Percentiles rank a stretch among this genome's conserved stretches.
Evolutionary conservation across 2,329 filamentous ascomycete species (phyloP).

Genomic region (Zymoseptoria brevis): DNA sequence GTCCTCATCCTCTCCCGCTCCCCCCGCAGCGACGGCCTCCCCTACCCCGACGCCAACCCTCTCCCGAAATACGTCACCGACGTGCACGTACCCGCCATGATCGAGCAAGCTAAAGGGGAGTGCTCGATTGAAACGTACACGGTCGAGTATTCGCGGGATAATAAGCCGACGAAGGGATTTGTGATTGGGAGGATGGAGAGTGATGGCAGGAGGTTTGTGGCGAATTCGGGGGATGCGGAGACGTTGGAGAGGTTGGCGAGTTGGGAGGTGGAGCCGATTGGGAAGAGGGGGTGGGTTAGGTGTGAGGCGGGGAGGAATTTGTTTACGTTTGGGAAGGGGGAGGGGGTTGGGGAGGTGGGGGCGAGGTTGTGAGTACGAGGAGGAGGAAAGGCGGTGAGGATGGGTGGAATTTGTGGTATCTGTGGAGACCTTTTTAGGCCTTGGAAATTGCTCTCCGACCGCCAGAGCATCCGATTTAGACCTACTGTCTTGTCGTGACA

Average conservation of each 20-base stretch:
- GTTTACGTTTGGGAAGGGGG: slow-evolving; percentile 25
- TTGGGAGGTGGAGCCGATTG: slow-evolving; percentile 41
- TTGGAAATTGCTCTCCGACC: too few relatives aligned
- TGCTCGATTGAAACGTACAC: slow-evolving; percentile 55
- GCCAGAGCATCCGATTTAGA: too few relatives aligned
- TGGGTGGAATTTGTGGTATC: too few relatives aligned
- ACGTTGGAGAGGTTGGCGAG: slow-evolving; percentile 42
- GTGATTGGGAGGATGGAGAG: slow-evolving; percentile 46
- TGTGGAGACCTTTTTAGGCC: too few relatives aligned
- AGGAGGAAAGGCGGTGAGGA: too few relatives aligned
- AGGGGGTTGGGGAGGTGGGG: not conserved
- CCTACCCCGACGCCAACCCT: slow-evolving; percentile 43
- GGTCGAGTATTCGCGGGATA: slow-evolving; percentile 48
- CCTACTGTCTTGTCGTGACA: too few relatives aligned
- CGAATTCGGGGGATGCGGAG: slow-evolving; percentile 47
- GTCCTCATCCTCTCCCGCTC: slow-evolving; percentile 49
- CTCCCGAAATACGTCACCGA: slow-evolving; percentile 39
- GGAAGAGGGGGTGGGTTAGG: slow-evolving; percentile 41
- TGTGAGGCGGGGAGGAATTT: slow-evolving; percentile 30
- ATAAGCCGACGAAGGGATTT: slow-evolving; percentile 41
- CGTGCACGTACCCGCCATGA: slow-evolving; percentile 34
- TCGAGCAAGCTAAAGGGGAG: slow-evolving; percentile 42
- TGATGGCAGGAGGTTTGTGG: slow-evolving; percentile 46
- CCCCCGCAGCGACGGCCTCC: slow-evolving; percentile 31
- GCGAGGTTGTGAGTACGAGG: slow-evolving; percentile 8